phyloP scores from a whole-genome alignment of 495 filamentous ascomycete species.

The Zalerion maritima region DNA sequence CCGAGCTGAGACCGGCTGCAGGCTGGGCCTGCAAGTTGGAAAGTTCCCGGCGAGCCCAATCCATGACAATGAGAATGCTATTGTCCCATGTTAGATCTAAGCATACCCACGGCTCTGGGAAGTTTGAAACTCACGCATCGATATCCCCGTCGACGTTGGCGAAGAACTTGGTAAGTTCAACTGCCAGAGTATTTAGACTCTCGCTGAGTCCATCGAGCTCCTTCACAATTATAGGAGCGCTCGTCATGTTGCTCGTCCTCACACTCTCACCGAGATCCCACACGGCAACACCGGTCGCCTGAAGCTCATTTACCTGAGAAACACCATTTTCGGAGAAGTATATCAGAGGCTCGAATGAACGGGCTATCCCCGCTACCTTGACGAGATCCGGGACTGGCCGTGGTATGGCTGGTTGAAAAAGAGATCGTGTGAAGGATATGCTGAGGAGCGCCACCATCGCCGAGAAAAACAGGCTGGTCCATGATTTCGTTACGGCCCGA shows the following conservation, averaged over 20 bases:
- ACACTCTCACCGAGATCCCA: slow-evolving; percentile 86
- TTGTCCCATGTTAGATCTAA: slow-evolving; percentile 4
- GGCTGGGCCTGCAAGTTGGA: slow-evolving; percentile 32
- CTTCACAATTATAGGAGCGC: slow-evolving; percentile 66
- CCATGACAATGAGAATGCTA: slow-evolving; percentile 81
- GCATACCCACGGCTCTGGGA: background rate
- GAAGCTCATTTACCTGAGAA: slow-evolving; percentile 67
- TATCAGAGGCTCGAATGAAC: slow-evolving; percentile 80
- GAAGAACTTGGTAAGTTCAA: slow-evolving; percentile 78
- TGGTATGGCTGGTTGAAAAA: slow-evolving; percentile 51
- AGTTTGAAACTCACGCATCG: slow-evolving; percentile 38
- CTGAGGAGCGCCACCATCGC: slow-evolving; percentile 42
- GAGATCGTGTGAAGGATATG: slow-evolving; percentile 41
- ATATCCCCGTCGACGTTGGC: slow-evolving; percentile 84
- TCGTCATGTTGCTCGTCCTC: slow-evolving; percentile 77
- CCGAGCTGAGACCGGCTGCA: slow-evolving; percentile 42
- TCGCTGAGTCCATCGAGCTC: slow-evolving; percentile 74
- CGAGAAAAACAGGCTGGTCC: slow-evolving; percentile 43
- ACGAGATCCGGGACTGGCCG: slow-evolving; percentile 73
- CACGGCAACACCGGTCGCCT: slow-evolving; percentile 79
- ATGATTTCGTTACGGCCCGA: slow-evolving; percentile 45
- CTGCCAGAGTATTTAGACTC: slow-evolving; percentile 61
- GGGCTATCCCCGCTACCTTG: slow-evolving; percentile 75
- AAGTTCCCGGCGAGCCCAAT: slow-evolving; percentile 81
- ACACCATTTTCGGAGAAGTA: slow-evolving; percentile 83